Evolutionary conservation across 163 green algal genomes (phyloP), one percentile per base, ranked within the genome.

Genomic region (Volvox carteri): DNA sequence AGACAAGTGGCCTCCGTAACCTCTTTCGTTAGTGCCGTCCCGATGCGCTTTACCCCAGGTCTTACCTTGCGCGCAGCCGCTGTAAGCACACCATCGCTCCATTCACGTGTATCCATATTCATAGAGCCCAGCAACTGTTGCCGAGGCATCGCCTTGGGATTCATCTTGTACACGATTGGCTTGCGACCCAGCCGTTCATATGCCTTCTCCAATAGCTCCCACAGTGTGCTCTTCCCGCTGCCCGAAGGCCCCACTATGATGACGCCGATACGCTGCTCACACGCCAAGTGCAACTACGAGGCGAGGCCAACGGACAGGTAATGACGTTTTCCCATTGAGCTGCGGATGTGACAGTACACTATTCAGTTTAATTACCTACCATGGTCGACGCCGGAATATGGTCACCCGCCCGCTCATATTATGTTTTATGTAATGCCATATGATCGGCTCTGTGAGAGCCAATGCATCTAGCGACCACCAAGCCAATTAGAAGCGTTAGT

Each of bases 41-140:
- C n/a, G n/a, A n/a, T n/a, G n/a, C n/a, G n/a, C n/a, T n/a, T n/a
- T n/a, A 16, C 23, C 23, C 30, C 33, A 35, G 28, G 65, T 33
- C 78, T 16, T 79, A 93, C 94, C 90, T 95, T 93, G 14, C 95
- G 78, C 0, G 95, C 93, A 4, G 94, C 93, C 2, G 93, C 92
- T 0, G 96, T 97, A 25, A 98, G 93, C 67, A 98, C 89, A 42
- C 92, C 92, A 56, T 97, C 95, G 12, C 39, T 94, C 95, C 95
- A 97, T 50, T 98, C 96, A 16, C 96, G 87, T 0, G 95, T 98
- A 86, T 97, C 96, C 35, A 94, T 86, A 84, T 98, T 96, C 86
- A 98, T 94, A 52, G 91, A 92, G 35, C 96, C 96, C 42, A 97
- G 92, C 81, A 98, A 90, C 86, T 96, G 93, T 72, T 97, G 93